Percentiles rank a stretch among this genome's conserved stretches.
Evolutionary conservation across 2,329 filamentous ascomycete genomes (phyloP).

Genomic region (Monosporascus sp.): DNA sequence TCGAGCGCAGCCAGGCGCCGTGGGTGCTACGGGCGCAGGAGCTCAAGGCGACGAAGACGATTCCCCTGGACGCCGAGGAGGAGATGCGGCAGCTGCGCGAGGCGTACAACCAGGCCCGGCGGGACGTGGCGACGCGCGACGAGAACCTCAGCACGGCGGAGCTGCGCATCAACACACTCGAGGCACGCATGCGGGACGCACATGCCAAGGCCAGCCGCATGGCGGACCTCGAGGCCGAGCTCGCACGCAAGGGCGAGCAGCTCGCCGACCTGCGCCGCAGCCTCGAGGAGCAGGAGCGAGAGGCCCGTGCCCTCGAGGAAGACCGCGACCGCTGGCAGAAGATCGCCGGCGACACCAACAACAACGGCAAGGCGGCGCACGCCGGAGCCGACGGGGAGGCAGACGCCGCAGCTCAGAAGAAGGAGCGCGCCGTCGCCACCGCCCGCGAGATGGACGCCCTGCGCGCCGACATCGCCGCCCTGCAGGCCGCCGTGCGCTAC

Average conservation of each 20-base stretch:
- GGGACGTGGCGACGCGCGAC: slow-evolving; percentile 66
- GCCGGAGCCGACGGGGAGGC: slow-evolving; percentile 38
- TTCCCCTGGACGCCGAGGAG: slow-evolving; percentile 77
- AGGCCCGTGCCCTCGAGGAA: slow-evolving; percentile 57
- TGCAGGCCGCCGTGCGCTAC: slow-evolving; percentile 62
- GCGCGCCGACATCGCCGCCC: slow-evolving; percentile 59
- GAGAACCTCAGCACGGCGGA: slow-evolving; percentile 78
- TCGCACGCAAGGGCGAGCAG: slow-evolving; percentile 47
- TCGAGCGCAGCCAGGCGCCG: slow-evolving; percentile 69
- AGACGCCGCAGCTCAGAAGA: slow-evolving; percentile 47
- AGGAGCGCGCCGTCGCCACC: slow-evolving; percentile 61
- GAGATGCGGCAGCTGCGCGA: slow-evolving; percentile 76
- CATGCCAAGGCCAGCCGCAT: slow-evolving; percentile 70
- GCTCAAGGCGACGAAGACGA: slow-evolving; percentile 73
- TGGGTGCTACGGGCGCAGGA: slow-evolving; percentile 81
- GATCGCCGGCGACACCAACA: slow-evolving; percentile 55
- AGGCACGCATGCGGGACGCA: slow-evolving; percentile 80
- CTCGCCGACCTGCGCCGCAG: slow-evolving; percentile 53
- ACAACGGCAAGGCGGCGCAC: slow-evolving; percentile 28
- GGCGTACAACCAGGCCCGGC: slow-evolving; percentile 71
- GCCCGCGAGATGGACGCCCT: slow-evolving; percentile 69
- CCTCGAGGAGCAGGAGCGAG: slow-evolving; percentile 61
- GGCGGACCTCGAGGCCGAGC: slow-evolving; percentile 55
- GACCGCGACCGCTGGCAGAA: slow-evolving; percentile 69
- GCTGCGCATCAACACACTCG: slow-evolving; percentile 91